A percentile compares a stretch with the other conserved stretches of the same genome.
Conservation (phyloP, 2,329 filamentous ascomycete genomes). For the Penicillium hesseltinei region DNA sequence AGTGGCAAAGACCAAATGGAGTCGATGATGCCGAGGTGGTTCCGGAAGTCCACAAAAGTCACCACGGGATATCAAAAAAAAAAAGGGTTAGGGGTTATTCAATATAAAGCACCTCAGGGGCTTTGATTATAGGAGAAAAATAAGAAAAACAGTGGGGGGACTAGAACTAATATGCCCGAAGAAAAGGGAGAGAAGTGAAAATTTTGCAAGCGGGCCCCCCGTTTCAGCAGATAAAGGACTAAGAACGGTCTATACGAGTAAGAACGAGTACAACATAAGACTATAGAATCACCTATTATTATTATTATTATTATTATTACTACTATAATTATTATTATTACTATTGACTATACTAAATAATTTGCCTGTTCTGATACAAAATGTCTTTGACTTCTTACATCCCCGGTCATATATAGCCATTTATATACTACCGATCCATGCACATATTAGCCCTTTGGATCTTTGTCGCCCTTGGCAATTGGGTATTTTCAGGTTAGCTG, state of each 20-base stretch:
- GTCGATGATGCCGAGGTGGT: conserved; percentile 1
- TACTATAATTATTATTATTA: not conserved
- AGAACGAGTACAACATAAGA: not conserved
- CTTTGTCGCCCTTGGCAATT: not conserved
- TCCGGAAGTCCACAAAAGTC: conserved; percentile 1
- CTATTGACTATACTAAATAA: not conserved
- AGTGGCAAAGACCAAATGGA: conserved; percentile 3
- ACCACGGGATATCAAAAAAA: not conserved
- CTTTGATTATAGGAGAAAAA: not conserved
- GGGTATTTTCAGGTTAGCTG: not conserved
- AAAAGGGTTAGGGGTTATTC: not conserved
- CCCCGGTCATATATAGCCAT: not conserved
- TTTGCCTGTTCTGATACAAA: not conserved
- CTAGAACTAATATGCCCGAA: not conserved
- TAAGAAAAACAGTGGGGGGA: not conserved
- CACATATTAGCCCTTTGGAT: not conserved
- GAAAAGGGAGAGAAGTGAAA: not conserved
- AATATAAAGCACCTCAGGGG: not conserved
- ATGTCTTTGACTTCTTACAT: not conserved
- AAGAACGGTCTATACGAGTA: not conserved
- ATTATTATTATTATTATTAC: not conserved
- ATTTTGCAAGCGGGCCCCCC: not conserved
- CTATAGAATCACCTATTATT: not conserved
- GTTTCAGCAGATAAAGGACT: conserved; percentile 2
- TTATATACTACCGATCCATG: not conserved